Conservation (phyloP, 2,329 filamentous ascomycete genomes). For the Penicillium italicum region DNA sequence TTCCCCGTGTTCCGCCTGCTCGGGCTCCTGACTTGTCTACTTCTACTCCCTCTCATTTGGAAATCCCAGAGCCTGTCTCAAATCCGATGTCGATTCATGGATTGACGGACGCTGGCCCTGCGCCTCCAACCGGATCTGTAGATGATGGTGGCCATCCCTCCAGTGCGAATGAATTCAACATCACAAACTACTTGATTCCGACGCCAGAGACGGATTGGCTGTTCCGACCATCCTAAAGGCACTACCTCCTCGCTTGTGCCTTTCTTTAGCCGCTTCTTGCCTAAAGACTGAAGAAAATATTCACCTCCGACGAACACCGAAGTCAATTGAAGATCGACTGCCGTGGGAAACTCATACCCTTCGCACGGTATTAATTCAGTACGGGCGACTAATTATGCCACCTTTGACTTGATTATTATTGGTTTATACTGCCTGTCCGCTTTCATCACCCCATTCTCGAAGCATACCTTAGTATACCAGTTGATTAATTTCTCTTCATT, state of each 20-base stretch:
- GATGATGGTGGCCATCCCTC: slow-evolving; percentile 19
- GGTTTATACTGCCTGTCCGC: no score
- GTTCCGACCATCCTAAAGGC: slow-evolving; percentile 28
- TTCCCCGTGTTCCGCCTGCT: slow-evolving; percentile 63
- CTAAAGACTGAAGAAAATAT: background rate
- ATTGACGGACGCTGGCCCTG: slow-evolving; percentile 23
- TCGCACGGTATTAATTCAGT: background rate
- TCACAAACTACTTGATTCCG: slow-evolving; percentile 46
- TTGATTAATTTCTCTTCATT: no score
- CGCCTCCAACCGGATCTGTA: slow-evolving; percentile 12
- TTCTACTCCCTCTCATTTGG: slow-evolving; percentile 24
- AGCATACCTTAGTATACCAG: no score
- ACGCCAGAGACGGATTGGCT: slow-evolving; percentile 48
- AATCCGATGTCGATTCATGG: slow-evolving; percentile 40
- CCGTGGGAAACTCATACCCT: background rate
- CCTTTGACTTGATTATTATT: no score
- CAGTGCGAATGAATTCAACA: slow-evolving; percentile 42
- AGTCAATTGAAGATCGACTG: no score
- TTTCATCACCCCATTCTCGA: no score
- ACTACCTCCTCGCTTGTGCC: no score
- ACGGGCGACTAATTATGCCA: no score
- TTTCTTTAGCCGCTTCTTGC: background rate
- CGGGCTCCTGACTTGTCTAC: slow-evolving; percentile 27
- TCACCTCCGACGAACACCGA: background rate
- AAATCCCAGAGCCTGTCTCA: slow-evolving; percentile 25